phyloP scores from a whole-genome alignment of 2,329 filamentous ascomycete species.

The Calonectria crousiana region DNA sequence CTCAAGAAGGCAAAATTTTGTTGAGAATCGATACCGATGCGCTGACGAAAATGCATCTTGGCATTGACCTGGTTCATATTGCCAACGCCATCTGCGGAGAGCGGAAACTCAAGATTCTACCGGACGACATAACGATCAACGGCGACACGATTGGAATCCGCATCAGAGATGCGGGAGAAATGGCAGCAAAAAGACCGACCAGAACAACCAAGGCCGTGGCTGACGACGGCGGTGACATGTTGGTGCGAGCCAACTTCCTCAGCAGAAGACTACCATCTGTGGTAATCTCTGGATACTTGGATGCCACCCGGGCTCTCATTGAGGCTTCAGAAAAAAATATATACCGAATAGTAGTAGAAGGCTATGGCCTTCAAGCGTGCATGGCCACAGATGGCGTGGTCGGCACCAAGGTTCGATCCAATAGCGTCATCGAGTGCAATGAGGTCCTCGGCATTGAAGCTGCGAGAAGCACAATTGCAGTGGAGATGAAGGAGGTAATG shows the following conservation, averaged over 20 bases:
- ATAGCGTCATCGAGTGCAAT: constrained; percentile 90
- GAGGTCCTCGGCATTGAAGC: constrained; percentile 96
- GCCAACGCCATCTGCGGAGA: constrained; percentile 80
- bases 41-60: constrained; percentile 84
- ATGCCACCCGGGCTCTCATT: constrained; percentile 88
- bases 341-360: constrained; percentile 89
- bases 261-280: constrained; percentile 85
- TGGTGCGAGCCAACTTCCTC: constrained; percentile 85
- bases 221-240: constrained; percentile 62
- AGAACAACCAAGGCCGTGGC: constrained; percentile 52
- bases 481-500: constrained; percentile 92
- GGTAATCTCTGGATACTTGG: constrained; percentile 88
- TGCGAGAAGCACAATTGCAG: constrained; percentile 87
- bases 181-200: constrained; percentile 60
- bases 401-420: constrained; percentile 79
- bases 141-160: constrained; percentile 78
- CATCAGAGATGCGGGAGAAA: constrained; percentile 69
- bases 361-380: constrained; percentile 88
- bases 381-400: constrained; percentile 95
- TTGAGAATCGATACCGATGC: constrained; percentile 85
- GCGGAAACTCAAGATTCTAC: constrained; percentile 84
- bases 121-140: constrained; percentile 71
- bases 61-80: constrained; percentile 81
- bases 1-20: constrained; percentile 79
- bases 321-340: constrained; percentile 79